Evolutionary conservation across 2,329 filamentous ascomycete species (phyloP), one percentile per base, ranked within the genome.

Genomic region (Eutypa lata): DNA sequence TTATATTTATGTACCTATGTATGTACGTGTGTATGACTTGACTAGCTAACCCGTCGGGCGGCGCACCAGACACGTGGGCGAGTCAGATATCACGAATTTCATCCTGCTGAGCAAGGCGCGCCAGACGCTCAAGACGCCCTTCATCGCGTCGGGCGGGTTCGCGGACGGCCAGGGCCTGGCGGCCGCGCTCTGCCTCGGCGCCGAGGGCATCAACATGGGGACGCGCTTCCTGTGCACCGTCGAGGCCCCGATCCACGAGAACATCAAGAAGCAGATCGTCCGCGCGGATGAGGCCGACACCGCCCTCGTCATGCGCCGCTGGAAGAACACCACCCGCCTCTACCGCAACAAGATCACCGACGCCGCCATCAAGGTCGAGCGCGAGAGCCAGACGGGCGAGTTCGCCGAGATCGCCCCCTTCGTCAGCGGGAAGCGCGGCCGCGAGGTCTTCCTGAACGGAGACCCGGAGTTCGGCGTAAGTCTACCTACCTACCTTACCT

Each of bases 131-230:
- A 82, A 81, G 35, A 83, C 95, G 10, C 94, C 94, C 1, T 99
- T 97, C 71, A 96, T 99, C 68, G 94, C 94, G 1, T 95, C 89
- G 2, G 94, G 94, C 52, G 94, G 94, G 2, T 97, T 99, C 68
- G 93, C 91, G 13, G 94, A 99, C 69, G 94, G 94, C 0, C 84
- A 96, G 65, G 94, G 94, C 3, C 81, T 99, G 19, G 94, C 94
- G 1, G 94, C 93, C 2, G 94, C 94, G 7, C 77, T 99, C 62
- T 87, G 88, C 40, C 81, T 99, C 13, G 94, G 94, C 35, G 94
- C 94, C 0, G 90, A 90, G 70, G 94, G 94, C 57, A 87, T 97
- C 75, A 99, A 99, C 75, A 99, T 99, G 94, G 94, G 94, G 53
- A 99, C 94, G 10, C 81, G 94, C 42, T 99, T 97, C 77, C 95